Conservation (phyloP, 345 rosid species). For the Lenwebbia sp. region DNA sequence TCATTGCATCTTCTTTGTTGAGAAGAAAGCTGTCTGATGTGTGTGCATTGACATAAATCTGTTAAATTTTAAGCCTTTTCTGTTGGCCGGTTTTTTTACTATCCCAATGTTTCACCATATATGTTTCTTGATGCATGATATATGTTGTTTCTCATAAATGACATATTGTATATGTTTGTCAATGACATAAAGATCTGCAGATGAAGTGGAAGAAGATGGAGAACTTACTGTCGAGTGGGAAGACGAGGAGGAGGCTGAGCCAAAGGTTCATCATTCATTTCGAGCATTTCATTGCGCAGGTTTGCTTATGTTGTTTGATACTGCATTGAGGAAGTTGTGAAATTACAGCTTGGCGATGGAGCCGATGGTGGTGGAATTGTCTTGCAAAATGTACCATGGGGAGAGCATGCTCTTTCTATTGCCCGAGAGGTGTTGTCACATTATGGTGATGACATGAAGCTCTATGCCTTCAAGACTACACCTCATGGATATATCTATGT, state of each 20-base stretch:
- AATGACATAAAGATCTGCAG: constrained; percentile 15
- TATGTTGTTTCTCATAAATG: background rate
- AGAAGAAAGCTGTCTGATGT: background rate
- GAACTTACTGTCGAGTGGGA: constrained; percentile 63
- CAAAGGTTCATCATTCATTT: constrained; percentile 24
- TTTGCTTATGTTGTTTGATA: background rate
- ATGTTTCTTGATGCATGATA: background rate
- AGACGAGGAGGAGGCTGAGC: constrained; percentile 64
- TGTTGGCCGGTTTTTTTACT: background rate
- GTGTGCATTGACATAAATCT: background rate
- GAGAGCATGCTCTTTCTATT: constrained; percentile 54
- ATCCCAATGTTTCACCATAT: background rate
- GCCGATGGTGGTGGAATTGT: constrained; percentile 89
- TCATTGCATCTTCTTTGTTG: background rate
- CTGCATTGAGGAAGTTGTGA: background rate
- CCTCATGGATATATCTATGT: constrained; percentile 73
- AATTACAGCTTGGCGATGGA: constrained; percentile 65
- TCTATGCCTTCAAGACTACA: constrained; percentile 71
- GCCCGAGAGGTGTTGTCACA: constrained; percentile 42
- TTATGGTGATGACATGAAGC: constrained; percentile 35
- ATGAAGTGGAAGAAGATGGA: constrained; percentile 34
- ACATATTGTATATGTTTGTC: background rate
- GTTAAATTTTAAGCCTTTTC: background rate
- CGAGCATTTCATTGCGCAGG: background rate
- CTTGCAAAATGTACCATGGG: constrained; percentile 62